Percentiles rank a stretch among this genome's conserved stretches.
These are phyloP conservation scores for Diaporthe humulicola DNA, from an alignment of 2,329 filamentous ascomycete genomes.

Conservation along the genomic window DNA sequence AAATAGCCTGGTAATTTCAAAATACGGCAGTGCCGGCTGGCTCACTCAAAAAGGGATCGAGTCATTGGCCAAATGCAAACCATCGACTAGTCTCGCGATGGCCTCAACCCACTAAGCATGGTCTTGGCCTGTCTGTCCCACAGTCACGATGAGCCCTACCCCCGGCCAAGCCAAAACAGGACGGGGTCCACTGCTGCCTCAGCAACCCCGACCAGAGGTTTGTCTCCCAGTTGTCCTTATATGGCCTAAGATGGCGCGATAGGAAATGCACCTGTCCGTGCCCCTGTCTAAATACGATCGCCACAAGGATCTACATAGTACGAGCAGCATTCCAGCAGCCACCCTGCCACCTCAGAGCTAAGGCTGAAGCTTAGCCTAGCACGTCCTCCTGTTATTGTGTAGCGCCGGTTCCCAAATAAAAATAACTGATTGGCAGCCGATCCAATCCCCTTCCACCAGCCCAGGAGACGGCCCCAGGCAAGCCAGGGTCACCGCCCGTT, in stretches of 20 bases:
- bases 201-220: background rate
- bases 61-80: background rate
- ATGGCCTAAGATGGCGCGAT: background rate
- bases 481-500: background rate
- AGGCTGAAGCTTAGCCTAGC: conserved; percentile 26
- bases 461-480: no score
- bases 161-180: conserved; percentile 3
- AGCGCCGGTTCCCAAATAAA: background rate
- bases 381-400: conserved; percentile 8
- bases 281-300: conserved; percentile 17
- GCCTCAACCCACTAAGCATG: conserved; percentile 7
- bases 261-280: background rate
- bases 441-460: conserved; percentile 1
- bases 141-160: background rate
- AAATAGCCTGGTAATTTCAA: conserved; percentile 23
- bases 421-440: conserved; percentile 17
- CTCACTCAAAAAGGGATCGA: background rate
- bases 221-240: no score
- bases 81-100: conserved; percentile 3
- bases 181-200: background rate
- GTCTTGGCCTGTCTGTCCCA: background rate
- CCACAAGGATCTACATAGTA: background rate
- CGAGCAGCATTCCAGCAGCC: conserved; percentile 3
- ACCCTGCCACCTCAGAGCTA: background rate
- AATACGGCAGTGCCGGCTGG: conserved; percentile 16